Evolutionary conservation across 805 yeast genomes (phyloP), one percentile per base, ranked within the genome.

Genomic region (Debaryomyces hansenii): DNA sequence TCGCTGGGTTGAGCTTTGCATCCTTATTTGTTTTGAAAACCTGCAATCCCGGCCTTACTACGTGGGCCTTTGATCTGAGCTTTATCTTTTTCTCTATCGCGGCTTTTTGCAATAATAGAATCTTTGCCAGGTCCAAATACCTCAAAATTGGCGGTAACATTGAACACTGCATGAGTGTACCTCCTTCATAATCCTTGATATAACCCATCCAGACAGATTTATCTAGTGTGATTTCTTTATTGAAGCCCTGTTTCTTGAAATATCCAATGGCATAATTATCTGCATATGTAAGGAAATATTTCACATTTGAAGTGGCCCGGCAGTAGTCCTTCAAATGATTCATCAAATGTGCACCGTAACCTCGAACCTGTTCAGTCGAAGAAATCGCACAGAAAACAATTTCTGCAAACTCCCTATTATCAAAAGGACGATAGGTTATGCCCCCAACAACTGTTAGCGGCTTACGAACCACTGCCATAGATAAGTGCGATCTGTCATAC

Each of bases 241-340:
- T 91, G 67, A 94, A 94, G 1, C 99, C 99, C 68, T 94, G 99
- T 61, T 94, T 94, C 59, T 92, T 92, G 77, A 94, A 94, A 66
- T 92, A 94, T 2, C 99, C 99, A 66, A 94, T 92, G 46, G 99
- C 99, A 66, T 94, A 94, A 68, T 94, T 94, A 74, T 94, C 99
- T 4, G 99, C 99, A 70, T 94, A 92, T 0, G 98, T 92, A 51
- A 92, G 67, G 61, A 92, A 92, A 64, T 92, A 85, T 67, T 83
- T 84, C 46, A 92, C 85, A 21, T 85, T 87, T 7, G 95, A 82
- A 0, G 97, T 90, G 16, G 90, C 85, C 55, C 90, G 77, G 35
- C 94, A 97, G 65, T 92, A 94, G 67, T 94, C 99, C 62, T 94
- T 94, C 56, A 94, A 72, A 70, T 94, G 99, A 65, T 94, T 94